phyloP scores from a whole-genome alignment of 2,329 filamentous ascomycete species.

The Venturia pyrina region DNA sequence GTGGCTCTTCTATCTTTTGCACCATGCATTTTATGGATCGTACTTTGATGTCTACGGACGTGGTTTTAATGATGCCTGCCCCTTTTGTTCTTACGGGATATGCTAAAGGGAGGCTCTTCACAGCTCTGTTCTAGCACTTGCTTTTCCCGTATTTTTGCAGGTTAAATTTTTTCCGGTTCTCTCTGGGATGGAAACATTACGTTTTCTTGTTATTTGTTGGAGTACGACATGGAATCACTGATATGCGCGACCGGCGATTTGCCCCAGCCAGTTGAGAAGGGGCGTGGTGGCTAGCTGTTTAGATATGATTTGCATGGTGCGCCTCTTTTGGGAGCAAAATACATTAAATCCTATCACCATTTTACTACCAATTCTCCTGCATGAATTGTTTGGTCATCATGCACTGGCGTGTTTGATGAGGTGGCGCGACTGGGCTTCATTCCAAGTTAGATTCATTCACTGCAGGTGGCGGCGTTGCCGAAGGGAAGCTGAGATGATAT shows the following conservation, averaged over 20 bases:
- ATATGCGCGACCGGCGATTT: background rate
- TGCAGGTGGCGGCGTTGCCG: background rate
- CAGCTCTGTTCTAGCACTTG: background rate
- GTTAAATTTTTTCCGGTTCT: background rate
- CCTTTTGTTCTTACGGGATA: background rate
- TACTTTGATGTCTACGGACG: background rate
- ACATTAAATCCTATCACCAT: background rate
- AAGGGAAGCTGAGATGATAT: background rate
- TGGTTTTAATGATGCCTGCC: slow-evolving; percentile 3
- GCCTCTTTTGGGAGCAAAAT: background rate
- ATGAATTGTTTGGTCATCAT: background rate
- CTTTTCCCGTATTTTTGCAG: background rate
- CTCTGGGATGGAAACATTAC: background rate
- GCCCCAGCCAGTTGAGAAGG: background rate
- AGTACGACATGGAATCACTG: background rate
- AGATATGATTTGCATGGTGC: background rate
- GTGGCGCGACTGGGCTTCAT: background rate
- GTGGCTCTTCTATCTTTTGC: background rate
- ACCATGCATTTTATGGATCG: background rate
- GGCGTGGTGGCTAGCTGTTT: background rate
- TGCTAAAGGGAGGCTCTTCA: background rate
- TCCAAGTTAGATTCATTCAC: background rate
- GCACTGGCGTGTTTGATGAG: background rate
- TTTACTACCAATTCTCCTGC: background rate
- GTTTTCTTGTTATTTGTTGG: background rate